Percentiles rank a stretch among this genome's conserved stretches.
Conservation (phyloP, 202 grass and related monocot species). For the Sporobolus alterniflorus region DNA sequence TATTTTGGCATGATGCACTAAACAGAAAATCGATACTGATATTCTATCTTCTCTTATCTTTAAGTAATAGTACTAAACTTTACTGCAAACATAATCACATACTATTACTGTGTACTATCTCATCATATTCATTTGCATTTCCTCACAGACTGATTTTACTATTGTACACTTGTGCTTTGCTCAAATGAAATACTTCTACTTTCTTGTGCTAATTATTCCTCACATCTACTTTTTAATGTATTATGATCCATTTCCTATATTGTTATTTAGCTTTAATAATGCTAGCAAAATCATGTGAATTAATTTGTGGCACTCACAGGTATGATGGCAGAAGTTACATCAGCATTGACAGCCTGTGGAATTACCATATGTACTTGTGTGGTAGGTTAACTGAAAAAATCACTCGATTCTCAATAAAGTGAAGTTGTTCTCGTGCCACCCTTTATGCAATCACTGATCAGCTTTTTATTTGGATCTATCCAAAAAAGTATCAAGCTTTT, state of each 20-base stretch:
- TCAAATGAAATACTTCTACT: conserved; percentile 13
- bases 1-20: conserved; percentile 12
- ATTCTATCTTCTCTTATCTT: neutral
- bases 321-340: conserved; percentile 91
- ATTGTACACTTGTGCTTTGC: neutral
- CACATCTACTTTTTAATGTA: neutral
- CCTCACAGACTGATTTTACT: neutral
- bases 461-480: conserved; percentile 8
- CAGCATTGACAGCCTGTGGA: conserved; percentile 81
- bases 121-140: conserved; percentile 16
- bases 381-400: conserved; percentile 58
- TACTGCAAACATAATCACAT: conserved; percentile 11
- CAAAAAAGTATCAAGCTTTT: neutral
- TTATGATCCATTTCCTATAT: neutral
- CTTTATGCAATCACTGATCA: neutral
- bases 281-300: conserved; percentile 27
- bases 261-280: conserved; percentile 26
- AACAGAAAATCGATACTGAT: conserved; percentile 9
- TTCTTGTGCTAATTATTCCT: conserved; percentile 2
- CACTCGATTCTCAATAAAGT: conserved; percentile 18
- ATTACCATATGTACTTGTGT: conserved; percentile 88
- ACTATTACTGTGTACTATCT: neutral
- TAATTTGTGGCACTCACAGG: conserved; percentile 53
- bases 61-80: neutral
- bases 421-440: neutral